Evolutionary conservation across 345 rosid genomes (phyloP), one percentile per base, ranked within the genome.

Genomic region (Hibiscus mutabilis): DNA sequence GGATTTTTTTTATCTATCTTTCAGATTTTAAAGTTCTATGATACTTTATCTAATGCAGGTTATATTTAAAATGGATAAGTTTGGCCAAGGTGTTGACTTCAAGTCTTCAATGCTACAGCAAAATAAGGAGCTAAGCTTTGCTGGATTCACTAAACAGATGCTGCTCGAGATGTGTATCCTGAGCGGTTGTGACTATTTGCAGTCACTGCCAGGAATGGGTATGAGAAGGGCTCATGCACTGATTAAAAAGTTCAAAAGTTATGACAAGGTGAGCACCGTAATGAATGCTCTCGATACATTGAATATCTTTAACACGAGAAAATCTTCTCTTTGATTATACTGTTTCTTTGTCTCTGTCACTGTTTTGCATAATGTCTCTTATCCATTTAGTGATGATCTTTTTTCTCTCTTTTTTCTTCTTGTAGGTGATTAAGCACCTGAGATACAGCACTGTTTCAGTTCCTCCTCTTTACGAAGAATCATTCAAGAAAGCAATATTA

Each of bases 181-280:
- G 69, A 95, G 99, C 76, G 99, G 99, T 52, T 95, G 99, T 79
- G 99, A 95, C 78, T 95, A 95, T 79, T 78, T 90, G 84, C 97
- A 79, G 68, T 95, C 98, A 80, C 82, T 95, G 68, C 85, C 97
- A 10, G 99, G 98, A 79, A 89, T 95, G 96, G 99, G 97, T 49
- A 82, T 90, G 58, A 95, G 87, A 87, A 85, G 94, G 80, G 97
- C 99, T 58, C 97, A 92, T 86, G 85, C 96, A 25, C 90, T 92
- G 68, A 80, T 90, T 16, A 80, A 84, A 57, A 90, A 83, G 79
- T 95, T 92, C 82, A 95, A 85, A 84, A 82, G 84, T 72, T 86
- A 89, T 79, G 96, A 88, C 64, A 89, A 87, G 87, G 99, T 90
- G 67, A 74, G 64, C 76, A 64, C 71, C 16, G 46, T 56, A 46